Evolutionary conservation across 148 eudicot species (phyloP), one percentile per base, ranked within the genome.

Genomic region (Nepenthes mirabilis): DNA sequence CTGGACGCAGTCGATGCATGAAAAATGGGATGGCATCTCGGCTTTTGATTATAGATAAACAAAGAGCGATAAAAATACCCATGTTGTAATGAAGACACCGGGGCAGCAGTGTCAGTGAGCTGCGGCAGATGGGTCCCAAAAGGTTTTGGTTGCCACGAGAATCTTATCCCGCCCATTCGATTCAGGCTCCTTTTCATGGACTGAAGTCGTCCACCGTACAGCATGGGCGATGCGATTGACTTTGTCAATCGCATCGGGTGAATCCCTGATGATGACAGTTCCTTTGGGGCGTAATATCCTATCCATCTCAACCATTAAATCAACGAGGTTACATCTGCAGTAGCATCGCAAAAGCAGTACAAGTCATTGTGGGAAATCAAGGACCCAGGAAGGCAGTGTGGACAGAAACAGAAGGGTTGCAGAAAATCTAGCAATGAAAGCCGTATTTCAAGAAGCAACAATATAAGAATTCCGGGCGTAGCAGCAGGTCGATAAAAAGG

Each of bases 291-390:
- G 91, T 57, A 94, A 59, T 56, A 94, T 86, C 55, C 99, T 76
- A 65, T 90, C 99, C 61, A 94, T 89, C 70, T 94, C 99, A n/a
- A 94, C 83, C 91, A 94, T 86, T 49, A 94, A 59, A 69, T 94
- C 97, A 59, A 89, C 91, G 9, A 94, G 74, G 75, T 81, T 80
- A 71, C 99, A 94, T 74, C 99, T 94, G 86, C 64, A 69, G 57
- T 47, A 9, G 32, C 57, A 13, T 40, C 47, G 11, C 52, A 49
- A 49, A 40, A 49, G 52, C 52, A 11, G 3, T 10, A 49, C 6
- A 49, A 11, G 3, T 2, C 52, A 49, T 3, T 5, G 13, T 49
- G 14, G 11, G 13, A 49, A n/a, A 49, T 49, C 52, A 1, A 5
- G 52, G 11, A 11, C 48, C 6, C 48, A 45, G 11, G 48, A 5